A percentile compares a stretch with the other conserved stretches of the same genome.
phyloP scores from a whole-genome alignment of 169 alveolate genomes.

The Cyclospora cayetanensis region DNA sequence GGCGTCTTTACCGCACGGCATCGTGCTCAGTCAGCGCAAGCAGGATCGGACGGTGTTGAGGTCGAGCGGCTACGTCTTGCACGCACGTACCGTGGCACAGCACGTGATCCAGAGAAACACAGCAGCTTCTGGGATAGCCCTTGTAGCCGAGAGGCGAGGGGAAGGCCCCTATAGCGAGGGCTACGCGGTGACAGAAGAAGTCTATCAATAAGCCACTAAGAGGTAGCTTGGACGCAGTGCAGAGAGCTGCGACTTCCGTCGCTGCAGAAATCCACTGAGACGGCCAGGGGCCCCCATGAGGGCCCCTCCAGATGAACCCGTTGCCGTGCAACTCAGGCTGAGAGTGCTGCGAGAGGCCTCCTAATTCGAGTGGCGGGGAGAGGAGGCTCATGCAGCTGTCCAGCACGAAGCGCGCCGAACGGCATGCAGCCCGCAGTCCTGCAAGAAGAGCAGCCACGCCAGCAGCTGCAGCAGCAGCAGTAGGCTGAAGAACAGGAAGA shows the following conservation, averaged over 20 bases:
- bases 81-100: slow-evolving; percentile 20
- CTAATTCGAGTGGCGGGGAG: not conserved
- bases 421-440: slow-evolving; percentile 14
- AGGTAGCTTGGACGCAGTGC: not conserved
- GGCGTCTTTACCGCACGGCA: too few relatives aligned
- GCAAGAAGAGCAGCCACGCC: slow-evolving; percentile 5
- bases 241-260: not conserved
- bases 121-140: not conserved
- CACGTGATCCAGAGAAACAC: not conserved
- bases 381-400: not conserved
- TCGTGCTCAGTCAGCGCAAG: too few relatives aligned
- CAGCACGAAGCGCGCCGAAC: not conserved
- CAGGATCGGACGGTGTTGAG: too few relatives aligned
- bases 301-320: slow-evolving; percentile 17
- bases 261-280: not conserved
- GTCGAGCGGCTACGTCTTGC: too few relatives aligned
- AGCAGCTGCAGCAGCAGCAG: slow-evolving; percentile 36
- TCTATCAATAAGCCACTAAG: not conserved
- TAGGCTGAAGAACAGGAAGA: too few relatives aligned
- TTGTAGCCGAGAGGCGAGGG: not conserved
- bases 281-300: not conserved
- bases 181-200: not conserved
- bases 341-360: slow-evolving; percentile 12
- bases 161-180: not conserved
- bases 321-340: not conserved